Evolutionary conservation across 345 rosid species (phyloP), one percentile per base, ranked within the genome.

Genomic region (Carallia brachiata): DNA sequence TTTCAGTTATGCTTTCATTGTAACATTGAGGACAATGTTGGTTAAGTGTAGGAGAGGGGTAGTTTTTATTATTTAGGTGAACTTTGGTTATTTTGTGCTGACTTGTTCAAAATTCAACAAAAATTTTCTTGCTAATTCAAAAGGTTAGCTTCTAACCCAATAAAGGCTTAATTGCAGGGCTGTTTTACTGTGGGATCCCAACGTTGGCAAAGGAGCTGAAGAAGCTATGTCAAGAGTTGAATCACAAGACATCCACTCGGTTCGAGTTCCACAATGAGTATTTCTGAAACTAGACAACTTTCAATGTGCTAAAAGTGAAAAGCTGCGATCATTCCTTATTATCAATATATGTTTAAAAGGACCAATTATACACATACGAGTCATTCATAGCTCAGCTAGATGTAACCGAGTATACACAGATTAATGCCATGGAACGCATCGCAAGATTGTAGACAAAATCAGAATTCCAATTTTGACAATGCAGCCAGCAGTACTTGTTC

Each of bases 241-340:
- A 72, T 77, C 91, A 84, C 75, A 86, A 74, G 82, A 92, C 96
- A 79, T 77, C 87, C 27, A 90, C 99, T 2, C 72, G 91, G 34
- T 95, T 95, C 7, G 96, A 90, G 73, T 95, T 95, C 75, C 99
- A 92, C 83, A 92, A 95, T 69, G 99, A 95, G 78, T 79, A 85
- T 77, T 95, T 90, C 91, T 95, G 73, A 86, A 67, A 60, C 27
- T 23, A 23, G 66, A 39, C 70, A 17, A 48, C 62, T 61, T 61
- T 59, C 27, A 36, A 13, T 55, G 56, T 69, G 53, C 28, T 34
- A n/a, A n/a, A 10, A 40, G 3, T 40, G 48, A 40, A 40, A 40
- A 58, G 63, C 58, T 27, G 8, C 55, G 7, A 7, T 58, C 47
- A 18, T 27, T 52, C 75, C 81, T 77, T 79, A 69, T 73, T 66